Evolutionary conservation across 129 eudicot genomes (phyloP), one percentile per base, ranked within the genome.

Genomic region (Ambrosia artemisiifolia): DNA sequence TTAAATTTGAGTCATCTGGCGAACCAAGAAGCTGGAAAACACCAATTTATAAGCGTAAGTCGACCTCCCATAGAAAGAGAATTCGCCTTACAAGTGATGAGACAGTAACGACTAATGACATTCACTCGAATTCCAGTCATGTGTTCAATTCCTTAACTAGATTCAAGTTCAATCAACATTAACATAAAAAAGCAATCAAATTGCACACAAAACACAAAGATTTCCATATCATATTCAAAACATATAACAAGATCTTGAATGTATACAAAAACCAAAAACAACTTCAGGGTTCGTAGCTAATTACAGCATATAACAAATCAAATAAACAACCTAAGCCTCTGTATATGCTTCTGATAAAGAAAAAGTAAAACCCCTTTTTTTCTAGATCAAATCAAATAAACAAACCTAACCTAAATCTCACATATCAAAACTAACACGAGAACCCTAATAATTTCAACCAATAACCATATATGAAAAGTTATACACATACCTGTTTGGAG

Each of bases 331-430:
- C 63, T 72, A 74, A 54, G 32, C 55, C 67, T 61, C n/a, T n/a
- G n/a, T 79, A 44, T 75, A 65, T 72, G 47, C 70, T 72, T 66
- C 30, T 57, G 85, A 70, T 53, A 42, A 47, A 7, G 19, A 66
- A 64, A 54, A 62, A 75, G 61, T 49, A 46, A 47, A 63, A 56
- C 75, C 83, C 63, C 55, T 57, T 59, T n/a, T n/a, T n/a, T 79
- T 69, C 72, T 30, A 78, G 78, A 79, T 83, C 74, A 73, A 55
- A 76, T 59, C 78, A 76, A 56, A 66, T 40, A 74, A 46, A 67
- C 32, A 46, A 35, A 56, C 67, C 47, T 33, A 67, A 67, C 67
- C 44, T 76, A 71, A 78, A 64, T 43, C 78, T 75, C 77, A 60
- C n/a, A n/a, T n/a, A n/a, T n/a, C n/a, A n/a, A n/a, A n/a, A n/a